Percentiles rank a stretch among this genome's conserved stretches.
These are phyloP conservation scores for Papiliotrema flavescens DNA, from an alignment of 1,284 basidiomycete species.

Conservation along the genomic window DNA sequence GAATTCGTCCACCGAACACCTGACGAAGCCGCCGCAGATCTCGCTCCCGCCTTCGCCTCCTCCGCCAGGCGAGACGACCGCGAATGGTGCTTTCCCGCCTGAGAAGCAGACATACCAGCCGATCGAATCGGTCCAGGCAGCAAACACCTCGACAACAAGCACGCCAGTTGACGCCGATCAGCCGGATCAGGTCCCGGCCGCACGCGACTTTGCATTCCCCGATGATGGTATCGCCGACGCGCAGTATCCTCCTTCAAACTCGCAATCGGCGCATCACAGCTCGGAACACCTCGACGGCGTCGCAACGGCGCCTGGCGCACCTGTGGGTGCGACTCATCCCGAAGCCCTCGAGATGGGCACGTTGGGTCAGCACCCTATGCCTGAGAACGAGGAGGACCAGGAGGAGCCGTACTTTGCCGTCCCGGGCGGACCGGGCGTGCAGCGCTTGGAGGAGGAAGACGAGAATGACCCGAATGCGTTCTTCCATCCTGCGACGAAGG, in stretches of 20 bases:
- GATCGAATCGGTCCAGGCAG: no score
- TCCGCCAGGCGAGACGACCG: neutral
- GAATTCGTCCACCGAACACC: slow-evolving; percentile 20
- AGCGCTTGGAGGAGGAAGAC: slow-evolving; percentile 13
- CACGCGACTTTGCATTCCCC: slow-evolving; percentile 14
- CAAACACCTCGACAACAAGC: no score
- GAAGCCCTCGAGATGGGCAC: slow-evolving; percentile 4
- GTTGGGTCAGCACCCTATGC: slow-evolving; percentile 2
- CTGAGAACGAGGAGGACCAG: slow-evolving; percentile 13
- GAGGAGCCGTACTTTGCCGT: slow-evolving; percentile 37
- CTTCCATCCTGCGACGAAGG: slow-evolving; percentile 72
- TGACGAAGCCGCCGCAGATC: slow-evolving; percentile 6
- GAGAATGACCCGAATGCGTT: slow-evolving; percentile 53
- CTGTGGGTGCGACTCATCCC: slow-evolving; percentile 1
- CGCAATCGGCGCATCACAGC: no score
- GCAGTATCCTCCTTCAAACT: neutral
- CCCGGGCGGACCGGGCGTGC: slow-evolving; percentile 41
- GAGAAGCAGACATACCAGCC: neutral
- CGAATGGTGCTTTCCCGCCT: neutral
- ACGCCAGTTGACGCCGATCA: slow-evolving; percentile 5
- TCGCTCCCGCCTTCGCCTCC: neutral
- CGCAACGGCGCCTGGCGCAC: slow-evolving; percentile 1
- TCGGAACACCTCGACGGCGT: neutral
- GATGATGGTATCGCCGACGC: slow-evolving; percentile 6
- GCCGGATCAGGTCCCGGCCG: slow-evolving; percentile 1